Base-by-base conservation (phyloP, 2,329 filamentous ascomycete genomes). In the Colletotrichum sublineola region DNA sequence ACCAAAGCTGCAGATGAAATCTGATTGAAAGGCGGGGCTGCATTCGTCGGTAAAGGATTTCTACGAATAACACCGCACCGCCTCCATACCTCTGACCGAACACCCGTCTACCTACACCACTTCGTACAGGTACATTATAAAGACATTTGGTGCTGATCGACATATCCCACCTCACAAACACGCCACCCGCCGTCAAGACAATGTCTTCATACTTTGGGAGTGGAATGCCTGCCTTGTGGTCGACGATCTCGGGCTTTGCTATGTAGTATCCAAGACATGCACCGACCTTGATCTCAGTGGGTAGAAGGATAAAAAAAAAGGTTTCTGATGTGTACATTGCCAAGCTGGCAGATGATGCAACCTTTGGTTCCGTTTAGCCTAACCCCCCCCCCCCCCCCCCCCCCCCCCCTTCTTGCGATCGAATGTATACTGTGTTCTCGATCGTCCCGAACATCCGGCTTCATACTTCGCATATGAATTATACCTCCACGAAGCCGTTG, bases 1-100 rank as follows among this genome's bases (percentile, higher is more conserved):
- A 72, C 66, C 66, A 69, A 55, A 69, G 36, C 58, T 72, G 69
- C 66, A 69, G 60, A 69, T 69, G 60, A 65, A 60, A 69, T 57
- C 29, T 61, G 66, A 72, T 69, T 15, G 53, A 63, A 72, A 64
- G 52, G 58, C 29, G 58, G 69, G 46, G 66, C 52, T 53, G 42
- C 31, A 40, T 63, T 61, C 52, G 66, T 65, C 65, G 69, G 69
- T 72, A 65, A 72, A 69, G 69, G 65, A 58, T 33, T 60, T 52
- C 48, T 56, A 53, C 66, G 53, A 72, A 72, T 72, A 48, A 33
- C n/a, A 52, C 62, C 8, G 62, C 63, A 4, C 53, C 9, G 40
- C 46, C 69, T 69, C 65, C 69, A 69, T 65, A 68, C 65, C 65
- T 63, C 63, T 66, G 44, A 72, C 60, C 46, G 66, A 55, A 48